Percentiles rank a stretch among this genome's conserved stretches.
Evolutionary conservation across 2,329 filamentous ascomycete species (phyloP).

Genomic region (Atkinsonella hypoxylon): DNA sequence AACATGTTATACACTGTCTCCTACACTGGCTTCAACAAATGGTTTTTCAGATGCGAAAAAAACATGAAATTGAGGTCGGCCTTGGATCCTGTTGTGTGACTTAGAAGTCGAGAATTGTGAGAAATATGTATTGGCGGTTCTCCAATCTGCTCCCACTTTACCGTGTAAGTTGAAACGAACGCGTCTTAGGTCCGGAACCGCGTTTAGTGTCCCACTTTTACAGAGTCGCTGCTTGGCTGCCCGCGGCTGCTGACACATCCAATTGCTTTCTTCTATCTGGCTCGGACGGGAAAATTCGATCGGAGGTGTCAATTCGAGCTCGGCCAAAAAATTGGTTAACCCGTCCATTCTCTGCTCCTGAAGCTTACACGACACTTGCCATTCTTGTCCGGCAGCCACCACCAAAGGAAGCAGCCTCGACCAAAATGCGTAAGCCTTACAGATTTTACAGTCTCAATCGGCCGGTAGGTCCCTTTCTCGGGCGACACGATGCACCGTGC

Average conservation of each 20-base stretch:
- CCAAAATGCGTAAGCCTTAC: constrained; percentile 40
- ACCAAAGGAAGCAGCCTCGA: constrained; percentile 16
- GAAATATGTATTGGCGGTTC: background rate
- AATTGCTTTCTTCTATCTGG: background rate
- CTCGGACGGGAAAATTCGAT: constrained; percentile 19
- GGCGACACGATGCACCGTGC: background rate
- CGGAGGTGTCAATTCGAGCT: constrained; percentile 10
- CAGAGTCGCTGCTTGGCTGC: background rate
- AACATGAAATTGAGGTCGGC: background rate
- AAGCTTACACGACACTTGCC: constrained; percentile 3
- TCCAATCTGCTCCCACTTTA: no score
- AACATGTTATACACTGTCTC: constrained; percentile 32
- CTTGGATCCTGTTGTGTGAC: background rate
- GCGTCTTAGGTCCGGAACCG: constrained; percentile 9
- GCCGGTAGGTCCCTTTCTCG: constrained; percentile 36
- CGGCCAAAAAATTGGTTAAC: constrained; percentile 20
- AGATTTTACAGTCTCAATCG: constrained; percentile 57
- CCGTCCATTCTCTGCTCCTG: constrained; percentile 2
- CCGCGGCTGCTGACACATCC: constrained; percentile 12
- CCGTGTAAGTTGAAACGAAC: constrained; percentile 2
- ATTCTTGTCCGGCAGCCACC: constrained; percentile 3
- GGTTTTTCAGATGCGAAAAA: background rate
- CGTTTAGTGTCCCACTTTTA: constrained; percentile 16
- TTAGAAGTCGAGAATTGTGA: background rate
- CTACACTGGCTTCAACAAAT: background rate